Evolutionary conservation across 371 early-diverging fungal species (phyloP).

Genomic region (Mucor sp.): DNA sequence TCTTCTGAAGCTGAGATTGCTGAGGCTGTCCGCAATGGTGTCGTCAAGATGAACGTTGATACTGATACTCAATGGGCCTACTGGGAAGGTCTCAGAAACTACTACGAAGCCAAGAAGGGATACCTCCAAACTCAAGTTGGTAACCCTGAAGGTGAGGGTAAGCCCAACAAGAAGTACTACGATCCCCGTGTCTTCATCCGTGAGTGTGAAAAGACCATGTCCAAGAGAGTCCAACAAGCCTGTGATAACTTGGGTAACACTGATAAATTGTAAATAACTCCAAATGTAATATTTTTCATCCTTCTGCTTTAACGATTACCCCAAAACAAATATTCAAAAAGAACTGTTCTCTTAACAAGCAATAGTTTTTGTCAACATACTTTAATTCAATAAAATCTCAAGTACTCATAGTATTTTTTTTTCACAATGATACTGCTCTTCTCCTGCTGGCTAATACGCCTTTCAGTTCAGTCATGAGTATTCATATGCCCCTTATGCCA

Average conservation of each 20-base stretch:
- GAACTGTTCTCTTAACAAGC: not conserved
- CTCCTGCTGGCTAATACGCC: too few relatives aligned
- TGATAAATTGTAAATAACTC: slow-evolving; percentile 61
- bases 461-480: too few relatives aligned
- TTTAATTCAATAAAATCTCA: not conserved
- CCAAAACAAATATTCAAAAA: not conserved
- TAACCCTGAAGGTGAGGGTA: slow-evolving; percentile 87
- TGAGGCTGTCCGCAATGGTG: slow-evolving; percentile 81
- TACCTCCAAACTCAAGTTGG: slow-evolving; percentile 90
- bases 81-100: slow-evolving; percentile 74
- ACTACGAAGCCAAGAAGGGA: slow-evolving; percentile 69
- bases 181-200: slow-evolving; percentile 91
- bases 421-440: too few relatives aligned
- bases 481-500: too few relatives aligned
- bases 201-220: slow-evolving; percentile 85
- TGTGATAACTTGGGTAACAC: slow-evolving; percentile 80
- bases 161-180: slow-evolving; percentile 95
- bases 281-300: not conserved
- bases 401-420: not conserved
- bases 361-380: not conserved
- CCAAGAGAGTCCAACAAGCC: slow-evolving; percentile 76
- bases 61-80: slow-evolving; percentile 82
- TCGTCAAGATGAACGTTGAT: slow-evolving; percentile 96
- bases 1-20: slow-evolving; percentile 80
- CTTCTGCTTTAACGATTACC: not conserved